Evolutionary conservation across 148 eudicot species (phyloP), one percentile per base, ranked within the genome.

Genomic region (Vaccinium myrtillus): DNA sequence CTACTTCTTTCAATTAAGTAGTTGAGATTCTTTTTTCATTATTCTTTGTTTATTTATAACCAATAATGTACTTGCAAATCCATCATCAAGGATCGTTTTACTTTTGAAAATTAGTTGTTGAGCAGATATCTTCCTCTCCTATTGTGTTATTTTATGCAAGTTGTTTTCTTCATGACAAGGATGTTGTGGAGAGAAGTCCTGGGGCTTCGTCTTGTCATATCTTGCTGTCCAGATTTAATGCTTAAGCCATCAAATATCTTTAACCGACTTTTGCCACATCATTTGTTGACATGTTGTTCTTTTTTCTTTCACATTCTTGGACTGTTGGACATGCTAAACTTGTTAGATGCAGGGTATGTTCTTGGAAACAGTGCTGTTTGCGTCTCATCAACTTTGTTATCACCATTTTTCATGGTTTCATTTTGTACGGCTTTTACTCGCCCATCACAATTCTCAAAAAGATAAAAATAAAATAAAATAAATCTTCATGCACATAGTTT

Each of bases 221-320:
- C 58, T 48, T 77, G 79, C 55, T 77, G 51, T 77, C 50, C 58
- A 77, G 55, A 77, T 15, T 21, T 77, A 11, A 75, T 43, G 49
- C n/a, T 58, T 58, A 58, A 58, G n/a, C 63, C 23, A 58, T 58
- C n/a, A 58, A 16, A 15, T 74, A 32, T 11, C 21, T 18, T 46
- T 13, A 18, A 36, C 25, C 1, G 7, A n/a, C 32, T 27, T n/a
- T 63, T 43, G 48, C 15, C 1, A 53, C 67, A 46, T 79, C 23
- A 79, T 13, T 6, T 30, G n/a, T 30, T 18, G 23, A 19, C 2
- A 13, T 54, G 56, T 8, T 59, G 48, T 75, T 50, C 69, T 79
- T 15, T 30, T 30, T 79, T 18, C 58, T 36, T 23, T 27, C 58
- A 50, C 82, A 36, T 80, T 55, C 53, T 80, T 80, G 23, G 16